These are phyloP conservation scores for Agaricus subrufescens DNA, from an alignment of 768 basidiomycete species.

Conservation along the genomic window DNA sequence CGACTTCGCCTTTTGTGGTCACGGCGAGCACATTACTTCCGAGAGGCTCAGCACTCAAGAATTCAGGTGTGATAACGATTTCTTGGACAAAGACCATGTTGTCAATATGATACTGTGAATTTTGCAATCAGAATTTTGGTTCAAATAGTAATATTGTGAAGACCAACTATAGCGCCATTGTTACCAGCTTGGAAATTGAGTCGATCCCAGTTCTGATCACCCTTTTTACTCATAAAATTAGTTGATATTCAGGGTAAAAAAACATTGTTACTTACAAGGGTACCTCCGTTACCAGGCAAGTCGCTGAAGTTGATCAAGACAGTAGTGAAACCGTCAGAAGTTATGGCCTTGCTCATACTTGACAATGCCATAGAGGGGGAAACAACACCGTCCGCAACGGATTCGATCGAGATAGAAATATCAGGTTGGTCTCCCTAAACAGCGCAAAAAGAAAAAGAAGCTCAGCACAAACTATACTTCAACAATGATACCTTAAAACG, in stretches of 20 bases:
- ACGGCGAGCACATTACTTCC: constrained; percentile 43
- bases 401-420: constrained; percentile 34
- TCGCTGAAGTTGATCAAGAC: constrained; percentile 42
- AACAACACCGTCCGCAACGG: constrained; percentile 29
- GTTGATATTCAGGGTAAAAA: neutral
- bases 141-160: neutral
- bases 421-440: constrained; percentile 40
- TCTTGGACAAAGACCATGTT: constrained; percentile 44
- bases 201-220: constrained; percentile 43
- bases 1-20: constrained; percentile 42
- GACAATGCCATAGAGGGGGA: constrained; percentile 39
- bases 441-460: neutral
- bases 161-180: constrained; percentile 37
- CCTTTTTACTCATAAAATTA: constrained; percentile 16
- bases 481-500: constrained; percentile 10
- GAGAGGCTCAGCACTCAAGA: constrained; percentile 50
- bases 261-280: constrained; percentile 22
- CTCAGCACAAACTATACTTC: neutral
- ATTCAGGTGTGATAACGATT: constrained; percentile 40
- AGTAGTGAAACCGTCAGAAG: constrained; percentile 33
- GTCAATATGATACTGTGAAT: constrained; percentile 40
- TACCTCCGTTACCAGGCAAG: constrained; percentile 36
- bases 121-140: neutral
- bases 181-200: constrained; percentile 42
- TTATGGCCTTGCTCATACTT: constrained; percentile 33